Base-by-base conservation (phyloP, 495 filamentous ascomycete genomes). In the Penicillium steckii region DNA sequence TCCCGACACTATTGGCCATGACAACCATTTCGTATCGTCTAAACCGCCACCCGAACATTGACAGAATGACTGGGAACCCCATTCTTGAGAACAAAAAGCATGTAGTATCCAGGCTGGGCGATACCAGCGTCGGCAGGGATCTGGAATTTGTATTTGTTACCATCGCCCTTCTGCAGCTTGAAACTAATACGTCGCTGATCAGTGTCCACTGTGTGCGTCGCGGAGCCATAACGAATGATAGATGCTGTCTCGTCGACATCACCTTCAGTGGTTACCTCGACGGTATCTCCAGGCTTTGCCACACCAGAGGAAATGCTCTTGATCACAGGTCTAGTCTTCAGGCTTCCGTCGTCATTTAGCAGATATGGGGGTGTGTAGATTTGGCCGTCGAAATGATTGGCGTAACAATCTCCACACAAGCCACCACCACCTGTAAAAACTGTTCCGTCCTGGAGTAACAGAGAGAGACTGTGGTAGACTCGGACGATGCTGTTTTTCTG, bases 301-400 rank as follows among this genome's bases (percentile, higher is more conserved):
- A 30, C 41, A 0, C 29, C 61, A 1, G 52, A 26, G 0, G 70
- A 62, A 1, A 68, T 60, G n/a, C 35, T 50, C 10, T 42, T 59
- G 48, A 76, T 70, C 10, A 45, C 52, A 7, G 78, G 78, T 15
- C 77, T 69, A 7, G 71, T 40, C 10, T 22, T 66, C 1, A 53
- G 56, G 10, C 52, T 48, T 19, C 76, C 76, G 48, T 72, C 60
- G 7, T 50, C 18, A 12, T 64, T 72, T 46, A 80, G 68, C 4
- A 82, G 68, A 46, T 82, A 82, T 0, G 4, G 77, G 73, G 46
- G 61, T 10, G 52, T 62, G 57, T 68, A 83, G 44, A 83, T 67
- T 56, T 83, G 73, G 15, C 52, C 66, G 57, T 82, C 78, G 55
- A 69, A 77, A 54, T 83, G 80, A 50, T 82, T 80, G 23, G 67